Evolutionary conservation across 805 yeast genomes (phyloP).

Genomic region (Kuraishia piskuri): DNA sequence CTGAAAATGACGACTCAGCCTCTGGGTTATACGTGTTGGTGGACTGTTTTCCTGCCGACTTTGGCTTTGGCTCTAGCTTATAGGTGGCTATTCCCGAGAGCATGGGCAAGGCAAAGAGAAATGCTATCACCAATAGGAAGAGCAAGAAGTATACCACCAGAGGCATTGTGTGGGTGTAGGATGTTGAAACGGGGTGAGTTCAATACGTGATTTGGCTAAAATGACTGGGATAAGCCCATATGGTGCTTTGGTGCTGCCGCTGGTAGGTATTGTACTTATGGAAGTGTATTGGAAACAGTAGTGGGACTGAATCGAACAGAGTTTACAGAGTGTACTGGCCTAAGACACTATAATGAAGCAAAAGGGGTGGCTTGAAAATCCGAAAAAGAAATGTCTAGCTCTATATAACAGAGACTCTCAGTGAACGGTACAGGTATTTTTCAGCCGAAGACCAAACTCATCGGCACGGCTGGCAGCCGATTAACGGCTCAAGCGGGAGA

Average conservation of each 20-base stretch:
- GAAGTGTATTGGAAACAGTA: no score
- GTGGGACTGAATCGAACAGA: no score
- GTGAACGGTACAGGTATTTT: not conserved
- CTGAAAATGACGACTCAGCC: not conserved
- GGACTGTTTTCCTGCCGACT: not conserved
- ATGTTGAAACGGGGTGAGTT: no score
- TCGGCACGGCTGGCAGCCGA: not conserved
- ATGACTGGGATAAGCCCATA: no score
- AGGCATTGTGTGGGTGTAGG: not conserved
- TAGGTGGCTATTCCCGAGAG: conserved; percentile 7
- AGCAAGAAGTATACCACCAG: conserved; percentile 2
- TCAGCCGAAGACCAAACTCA: not conserved
- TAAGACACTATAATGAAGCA: no score
- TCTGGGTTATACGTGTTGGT: not conserved
- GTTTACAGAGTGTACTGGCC: no score
- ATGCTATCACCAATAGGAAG: conserved; percentile 3
- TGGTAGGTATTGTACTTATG: no score
- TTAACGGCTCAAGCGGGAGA: not conserved
- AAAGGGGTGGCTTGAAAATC: no score
- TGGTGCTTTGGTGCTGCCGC: no score
- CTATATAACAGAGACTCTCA: no score
- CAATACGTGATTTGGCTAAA: no score
- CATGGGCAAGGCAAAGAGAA: conserved; percentile 5
- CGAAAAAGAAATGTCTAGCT: no score
- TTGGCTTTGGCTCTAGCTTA: conserved; percentile 3